Conservation (phyloP, 768 basidiomycete species). For the Leucosporidium creatinivorum region DNA sequence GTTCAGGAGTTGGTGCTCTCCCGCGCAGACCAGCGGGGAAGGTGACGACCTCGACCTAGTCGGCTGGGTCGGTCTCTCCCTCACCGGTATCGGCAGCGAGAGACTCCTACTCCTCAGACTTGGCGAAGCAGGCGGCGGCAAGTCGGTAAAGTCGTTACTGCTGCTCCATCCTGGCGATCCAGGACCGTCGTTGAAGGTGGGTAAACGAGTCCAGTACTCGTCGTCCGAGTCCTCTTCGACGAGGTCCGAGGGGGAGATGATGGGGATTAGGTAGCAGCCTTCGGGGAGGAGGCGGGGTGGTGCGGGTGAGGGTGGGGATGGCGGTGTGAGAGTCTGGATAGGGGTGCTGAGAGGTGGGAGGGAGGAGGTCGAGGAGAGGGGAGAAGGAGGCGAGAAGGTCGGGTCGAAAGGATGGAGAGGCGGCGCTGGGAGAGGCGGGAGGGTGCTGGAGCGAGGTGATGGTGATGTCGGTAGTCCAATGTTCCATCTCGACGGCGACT, state of each 20-base stretch:
- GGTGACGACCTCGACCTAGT: too few relatives aligned
- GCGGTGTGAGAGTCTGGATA: too few relatives aligned
- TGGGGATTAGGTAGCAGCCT: background rate
- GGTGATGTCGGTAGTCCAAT: too few relatives aligned
- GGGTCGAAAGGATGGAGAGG: background rate
- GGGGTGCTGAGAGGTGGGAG: background rate
- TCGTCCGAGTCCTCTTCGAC: background rate
- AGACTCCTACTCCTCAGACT: background rate
- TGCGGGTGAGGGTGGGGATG: background rate
- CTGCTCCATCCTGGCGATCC: too few relatives aligned
- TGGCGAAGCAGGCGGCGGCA: background rate
- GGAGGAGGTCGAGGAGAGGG: background rate
- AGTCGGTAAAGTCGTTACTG: background rate
- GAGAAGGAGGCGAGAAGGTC: background rate
- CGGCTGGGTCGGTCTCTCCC: too few relatives aligned
- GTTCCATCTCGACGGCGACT: too few relatives aligned
- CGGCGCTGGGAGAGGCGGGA: too few relatives aligned
- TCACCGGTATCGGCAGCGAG: too few relatives aligned
- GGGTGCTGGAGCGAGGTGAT: too few relatives aligned
- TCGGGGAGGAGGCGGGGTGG: background rate
- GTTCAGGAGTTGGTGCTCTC: too few relatives aligned
- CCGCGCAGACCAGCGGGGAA: too few relatives aligned
- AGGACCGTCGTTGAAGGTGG: background rate
- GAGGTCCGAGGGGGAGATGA: background rate
- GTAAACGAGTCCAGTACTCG: background rate